These are phyloP conservation scores for Agastache rugosa DNA, from an alignment of 257 asterid species.

Conservation along the genomic window DNA sequence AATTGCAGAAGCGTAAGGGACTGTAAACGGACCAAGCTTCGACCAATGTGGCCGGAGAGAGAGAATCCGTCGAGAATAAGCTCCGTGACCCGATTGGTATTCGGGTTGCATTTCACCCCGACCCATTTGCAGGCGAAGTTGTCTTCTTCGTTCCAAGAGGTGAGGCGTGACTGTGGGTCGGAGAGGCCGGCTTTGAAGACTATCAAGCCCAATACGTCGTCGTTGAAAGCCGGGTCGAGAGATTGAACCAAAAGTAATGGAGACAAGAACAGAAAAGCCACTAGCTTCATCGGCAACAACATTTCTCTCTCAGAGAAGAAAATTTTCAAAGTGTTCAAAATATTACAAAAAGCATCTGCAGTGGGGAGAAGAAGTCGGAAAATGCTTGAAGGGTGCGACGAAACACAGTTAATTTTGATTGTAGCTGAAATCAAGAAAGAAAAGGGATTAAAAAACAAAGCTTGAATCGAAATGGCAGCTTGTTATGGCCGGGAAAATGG, in stretches of 20 bases:
- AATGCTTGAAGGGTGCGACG: too few relatives aligned
- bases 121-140: slow-evolving; percentile 71
- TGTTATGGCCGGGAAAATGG: slow-evolving; percentile 26
- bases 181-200: slow-evolving; percentile 70
- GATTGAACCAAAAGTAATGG: slow-evolving; percentile 44
- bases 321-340: not conserved
- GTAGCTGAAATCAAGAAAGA: not conserved
- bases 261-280: slow-evolving; percentile 39
- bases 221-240: slow-evolving; percentile 69
- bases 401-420: not conserved
- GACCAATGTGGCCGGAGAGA: slow-evolving; percentile 75
- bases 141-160: slow-evolving; percentile 82
- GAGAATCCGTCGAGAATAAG: slow-evolving; percentile 59
- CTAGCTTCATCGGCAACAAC: slow-evolving; percentile 40
- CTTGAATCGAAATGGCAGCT: slow-evolving; percentile 7
- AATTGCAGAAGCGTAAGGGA: slow-evolving; percentile 57
- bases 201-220: slow-evolving; percentile 82
- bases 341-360: not conserved
- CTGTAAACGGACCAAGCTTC: slow-evolving; percentile 60
- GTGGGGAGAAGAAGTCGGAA: not conserved
- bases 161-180: slow-evolving; percentile 68
- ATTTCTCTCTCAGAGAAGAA: slow-evolving; percentile 8
- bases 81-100: slow-evolving; percentile 64
- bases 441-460: not conserved
- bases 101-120: slow-evolving; percentile 68